Evolutionary conservation across 1,284 basidiomycete genomes (phyloP), one percentile per base, ranked within the genome.

Genomic region (Fomitopsis pinicola): DNA sequence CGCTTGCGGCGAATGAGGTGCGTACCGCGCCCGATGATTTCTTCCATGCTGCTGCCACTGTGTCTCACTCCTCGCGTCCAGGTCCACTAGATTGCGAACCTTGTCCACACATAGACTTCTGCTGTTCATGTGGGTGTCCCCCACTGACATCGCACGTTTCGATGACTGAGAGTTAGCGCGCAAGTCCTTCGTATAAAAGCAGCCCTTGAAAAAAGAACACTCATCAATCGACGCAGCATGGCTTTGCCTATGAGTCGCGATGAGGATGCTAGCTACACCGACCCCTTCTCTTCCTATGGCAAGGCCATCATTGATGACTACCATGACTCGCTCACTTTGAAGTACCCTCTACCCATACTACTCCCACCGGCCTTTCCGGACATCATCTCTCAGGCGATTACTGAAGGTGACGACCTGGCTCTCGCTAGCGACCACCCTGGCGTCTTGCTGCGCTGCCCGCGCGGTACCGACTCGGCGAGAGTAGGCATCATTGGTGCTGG

Each of bases 401-500:
- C 17, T 17, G 35, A 42, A 26, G 22, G 17, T 38, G 38, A 28
- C n/a, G 14, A 22, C 30, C 26, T 48, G 8, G 46, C 19, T 48
- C 54, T 42, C 19, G 14, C 6, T 9, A 14, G 5, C 40, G 33
- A 22, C 10, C 7, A 17, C 10, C 22, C 22, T 22, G 10, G 15
- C 14, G 19, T 42, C 17, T 42, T 56, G 17, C 12, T 56, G 5
- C 38, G 14, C 3, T 42, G 38, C 26, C 55, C 55, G 10, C 36
- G 15, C 4, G 19, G 17, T 9, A 38, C 30, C 17, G 22, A 22
- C 22, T 22, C 22, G 22, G 40, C 55, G 14, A 40, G 12, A n/a
- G 55, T 56, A 10, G 55, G 65, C 36, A 72, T 71, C 55, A 59
- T 72, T 28, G 75, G 74, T 2, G 67, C 66, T 5, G 76, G 74